phyloP scores from a whole-genome alignment of 2,329 filamentous ascomycete species.

The Calonectria henricotiae region DNA sequence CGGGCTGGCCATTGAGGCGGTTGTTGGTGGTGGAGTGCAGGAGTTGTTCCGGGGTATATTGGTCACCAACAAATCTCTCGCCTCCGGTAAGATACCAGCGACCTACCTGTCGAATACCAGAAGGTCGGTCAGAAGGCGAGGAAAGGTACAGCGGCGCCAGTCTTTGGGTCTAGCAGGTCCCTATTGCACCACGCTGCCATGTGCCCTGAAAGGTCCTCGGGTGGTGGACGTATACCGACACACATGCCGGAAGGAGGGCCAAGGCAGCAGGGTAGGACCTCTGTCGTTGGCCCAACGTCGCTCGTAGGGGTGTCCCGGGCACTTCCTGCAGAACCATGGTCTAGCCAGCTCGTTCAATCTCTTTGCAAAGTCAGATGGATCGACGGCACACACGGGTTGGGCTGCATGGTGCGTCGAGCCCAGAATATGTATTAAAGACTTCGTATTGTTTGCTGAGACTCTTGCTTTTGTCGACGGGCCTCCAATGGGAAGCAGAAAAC shows the following conservation, averaged over 20 bases:
- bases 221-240: conserved; percentile 3
- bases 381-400: conserved; percentile 24
- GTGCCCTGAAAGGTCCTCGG: conserved; percentile 1
- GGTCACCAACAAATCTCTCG: conserved; percentile 48
- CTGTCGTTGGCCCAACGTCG: conserved; percentile 16
- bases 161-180: conserved; percentile 11
- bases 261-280: conserved; percentile 4
- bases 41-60: conserved; percentile 48
- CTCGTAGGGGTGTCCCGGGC: conserved; percentile 22
- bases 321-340: conserved; percentile 19
- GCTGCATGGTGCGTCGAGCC: conserved; percentile 32
- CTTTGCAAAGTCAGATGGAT: conserved; percentile 31
- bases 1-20: conserved; percentile 47
- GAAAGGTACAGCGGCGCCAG: conserved; percentile 15
- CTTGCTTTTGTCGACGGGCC: conserved; percentile 7
- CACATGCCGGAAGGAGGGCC: conserved; percentile 10
- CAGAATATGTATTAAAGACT: background rate
- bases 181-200: conserved; percentile 10
- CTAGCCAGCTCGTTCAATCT: conserved; percentile 32
- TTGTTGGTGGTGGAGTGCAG: conserved; percentile 49
- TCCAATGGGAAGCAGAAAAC: conserved; percentile 3
- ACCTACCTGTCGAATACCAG: conserved; percentile 28
- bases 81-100: conserved; percentile 45
- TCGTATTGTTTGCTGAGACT: conserved; percentile 8
- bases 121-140: conserved; percentile 17